A percentile compares a stretch with the other conserved stretches of the same genome.
Conservation (phyloP, 2,329 filamentous ascomycete genomes). For the Neopestalotiopsis clavispora region DNA sequence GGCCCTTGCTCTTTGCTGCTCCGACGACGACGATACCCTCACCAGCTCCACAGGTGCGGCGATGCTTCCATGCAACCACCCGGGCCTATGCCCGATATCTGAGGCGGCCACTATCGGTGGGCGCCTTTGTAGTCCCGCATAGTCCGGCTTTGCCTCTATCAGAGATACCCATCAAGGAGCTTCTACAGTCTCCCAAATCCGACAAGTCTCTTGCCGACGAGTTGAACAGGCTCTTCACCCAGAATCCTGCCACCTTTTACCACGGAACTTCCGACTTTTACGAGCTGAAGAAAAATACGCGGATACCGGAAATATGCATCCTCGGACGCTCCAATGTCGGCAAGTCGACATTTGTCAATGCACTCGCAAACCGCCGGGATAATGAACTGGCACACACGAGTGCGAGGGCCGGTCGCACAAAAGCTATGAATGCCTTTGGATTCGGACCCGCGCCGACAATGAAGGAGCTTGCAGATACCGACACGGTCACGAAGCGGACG, state of each 20-base stretch:
- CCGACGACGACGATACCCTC: constrained; percentile 11
- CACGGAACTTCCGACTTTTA: constrained; percentile 42
- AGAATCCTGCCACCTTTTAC: constrained; percentile 30
- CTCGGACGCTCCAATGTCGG: constrained; percentile 89
- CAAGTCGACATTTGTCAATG: constrained; percentile 88
- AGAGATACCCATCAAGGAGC: constrained; percentile 34
- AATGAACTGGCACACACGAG: constrained; percentile 52
- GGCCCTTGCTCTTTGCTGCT: constrained; percentile 27
- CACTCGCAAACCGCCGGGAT: constrained; percentile 67
- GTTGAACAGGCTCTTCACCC: constrained; percentile 31
- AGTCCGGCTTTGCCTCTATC: constrained; percentile 26
- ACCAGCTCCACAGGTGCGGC: not conserved
- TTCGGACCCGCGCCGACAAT: constrained; percentile 46
- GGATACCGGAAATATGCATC: constrained; percentile 70
- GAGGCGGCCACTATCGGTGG: constrained; percentile 27
- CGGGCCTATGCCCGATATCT: constrained; percentile 11
- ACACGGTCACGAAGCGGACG: constrained; percentile 28
- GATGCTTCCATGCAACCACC: constrained; percentile 13
- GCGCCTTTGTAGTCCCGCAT: constrained; percentile 35
- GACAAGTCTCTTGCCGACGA: constrained; percentile 29
- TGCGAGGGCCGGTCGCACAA: constrained; percentile 56
- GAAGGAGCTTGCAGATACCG: constrained; percentile 29
- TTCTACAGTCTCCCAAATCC: constrained; percentile 33
- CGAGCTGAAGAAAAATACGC: constrained; percentile 55
- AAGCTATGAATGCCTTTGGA: constrained; percentile 60